Conservation (phyloP, 2,329 filamentous ascomycete genomes). For the Cladosporium cucumerinum region DNA sequence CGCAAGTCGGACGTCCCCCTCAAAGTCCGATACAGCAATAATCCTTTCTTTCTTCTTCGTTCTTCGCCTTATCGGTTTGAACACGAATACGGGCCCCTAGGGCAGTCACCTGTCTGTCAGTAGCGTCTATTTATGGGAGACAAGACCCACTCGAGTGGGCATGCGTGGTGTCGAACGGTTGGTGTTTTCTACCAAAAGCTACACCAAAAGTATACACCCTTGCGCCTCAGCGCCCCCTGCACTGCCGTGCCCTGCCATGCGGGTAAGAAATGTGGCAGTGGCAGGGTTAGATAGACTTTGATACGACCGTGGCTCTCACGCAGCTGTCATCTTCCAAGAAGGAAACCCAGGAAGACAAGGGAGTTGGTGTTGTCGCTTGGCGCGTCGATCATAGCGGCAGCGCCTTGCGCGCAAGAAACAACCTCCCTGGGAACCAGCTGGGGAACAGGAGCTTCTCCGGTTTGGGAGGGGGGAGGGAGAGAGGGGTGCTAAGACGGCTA, state of each 20-base stretch:
- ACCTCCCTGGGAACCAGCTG: not conserved
- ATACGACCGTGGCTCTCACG: not conserved
- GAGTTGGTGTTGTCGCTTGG: not conserved
- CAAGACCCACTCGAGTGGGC: not conserved
- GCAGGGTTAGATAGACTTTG: not conserved
- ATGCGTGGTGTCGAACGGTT: not conserved
- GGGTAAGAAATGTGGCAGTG: not conserved
- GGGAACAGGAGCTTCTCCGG: not conserved
- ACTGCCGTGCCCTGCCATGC: not conserved
- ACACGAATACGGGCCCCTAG: not conserved
- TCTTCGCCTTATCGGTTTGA: not conserved
- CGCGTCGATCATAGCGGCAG: not conserved
- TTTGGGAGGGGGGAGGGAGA: not conserved
- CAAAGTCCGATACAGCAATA: not conserved
- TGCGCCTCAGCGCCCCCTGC: not conserved
- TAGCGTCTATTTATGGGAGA: not conserved
- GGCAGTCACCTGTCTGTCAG: not conserved
- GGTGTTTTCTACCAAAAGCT: too few relatives aligned
- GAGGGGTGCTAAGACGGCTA: not conserved
- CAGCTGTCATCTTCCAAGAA: not conserved
- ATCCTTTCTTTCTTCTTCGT: not conserved
- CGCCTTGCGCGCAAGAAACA: not conserved
- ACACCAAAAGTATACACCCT: not conserved
- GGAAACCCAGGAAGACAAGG: not conserved
- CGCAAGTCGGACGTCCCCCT: not conserved